These are phyloP conservation scores for Zizania latifolia DNA, from an alignment of 176 grass and related monocot genomes.

Conservation along the genomic window DNA sequence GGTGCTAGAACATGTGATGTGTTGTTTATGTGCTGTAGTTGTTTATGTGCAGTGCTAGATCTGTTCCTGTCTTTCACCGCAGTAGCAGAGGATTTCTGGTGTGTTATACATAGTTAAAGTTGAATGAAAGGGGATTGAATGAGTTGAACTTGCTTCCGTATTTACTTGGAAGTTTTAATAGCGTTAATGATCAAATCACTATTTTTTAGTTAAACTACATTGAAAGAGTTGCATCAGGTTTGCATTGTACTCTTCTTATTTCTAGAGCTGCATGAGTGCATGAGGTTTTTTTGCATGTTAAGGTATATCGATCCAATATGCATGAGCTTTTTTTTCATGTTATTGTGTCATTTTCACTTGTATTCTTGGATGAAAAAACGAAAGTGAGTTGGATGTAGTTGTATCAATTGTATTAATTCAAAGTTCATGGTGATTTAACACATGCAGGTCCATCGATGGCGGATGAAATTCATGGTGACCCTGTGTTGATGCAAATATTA, in stretches of 20 bases:
- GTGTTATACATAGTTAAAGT: neutral
- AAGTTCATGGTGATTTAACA: no score
- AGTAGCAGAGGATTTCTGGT: neutral
- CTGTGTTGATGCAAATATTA: no score
- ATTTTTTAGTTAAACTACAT: neutral
- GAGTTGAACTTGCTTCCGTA: neutral
- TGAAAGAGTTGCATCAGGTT: no score
- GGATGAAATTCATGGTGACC: no score
- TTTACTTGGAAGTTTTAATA: neutral
- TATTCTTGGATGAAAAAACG: neutral
- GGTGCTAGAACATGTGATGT: no score
- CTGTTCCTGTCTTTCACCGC: neutral
- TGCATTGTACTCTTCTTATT: no score
- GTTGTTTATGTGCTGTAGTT: no score
- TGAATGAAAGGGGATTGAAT: neutral
- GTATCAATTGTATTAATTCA: no score
- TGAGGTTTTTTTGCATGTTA: no score
- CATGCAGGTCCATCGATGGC: no score
- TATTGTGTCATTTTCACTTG: neutral
- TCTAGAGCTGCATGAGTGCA: no score
- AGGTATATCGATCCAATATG: neutral
- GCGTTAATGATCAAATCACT: neutral
- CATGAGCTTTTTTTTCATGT: neutral
- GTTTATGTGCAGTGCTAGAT: no score
- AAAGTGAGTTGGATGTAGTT: neutral